These are phyloP conservation scores for Casuarina equisetifolia DNA, from an alignment of 306 rosid species.

Conservation along the genomic window DNA sequence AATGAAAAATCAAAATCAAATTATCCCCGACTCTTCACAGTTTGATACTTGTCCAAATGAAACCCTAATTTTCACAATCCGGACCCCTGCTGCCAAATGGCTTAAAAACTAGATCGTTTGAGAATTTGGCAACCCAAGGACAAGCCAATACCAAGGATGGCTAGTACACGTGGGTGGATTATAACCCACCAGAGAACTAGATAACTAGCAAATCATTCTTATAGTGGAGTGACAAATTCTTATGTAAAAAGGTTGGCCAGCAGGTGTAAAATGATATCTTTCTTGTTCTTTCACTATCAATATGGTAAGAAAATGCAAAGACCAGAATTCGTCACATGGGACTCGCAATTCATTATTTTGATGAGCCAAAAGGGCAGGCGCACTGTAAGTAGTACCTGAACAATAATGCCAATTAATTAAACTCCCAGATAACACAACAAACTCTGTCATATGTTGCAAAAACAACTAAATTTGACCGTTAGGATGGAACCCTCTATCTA, in stretches of 20 bases:
- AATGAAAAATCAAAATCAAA: no score
- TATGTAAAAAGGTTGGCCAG: not conserved
- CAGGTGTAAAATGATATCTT: not conserved
- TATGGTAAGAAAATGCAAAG: not conserved
- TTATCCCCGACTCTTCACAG: not conserved
- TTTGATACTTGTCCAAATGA: not conserved
- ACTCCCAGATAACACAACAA: not conserved
- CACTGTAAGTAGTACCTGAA: not conserved
- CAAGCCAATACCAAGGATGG: not conserved
- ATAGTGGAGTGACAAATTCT: not conserved
- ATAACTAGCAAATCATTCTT: not conserved
- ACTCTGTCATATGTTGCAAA: not conserved
- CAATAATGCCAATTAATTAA: not conserved
- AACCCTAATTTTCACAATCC: not conserved
- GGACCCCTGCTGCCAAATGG: not conserved
- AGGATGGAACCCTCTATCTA: not conserved
- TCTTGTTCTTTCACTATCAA: not conserved
- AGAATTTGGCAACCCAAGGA: not conserved
- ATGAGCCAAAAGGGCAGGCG: not conserved
- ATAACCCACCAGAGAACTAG: not conserved
- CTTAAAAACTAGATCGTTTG: not conserved
- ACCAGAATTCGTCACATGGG: not conserved
- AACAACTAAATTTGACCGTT: not conserved
- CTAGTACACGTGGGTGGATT: constrained; percentile 7
- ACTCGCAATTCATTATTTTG: not conserved